These are phyloP conservation scores for Candida khao-thaluensis DNA, from an alignment of 805 yeast genomes.

Conservation along the genomic window DNA sequence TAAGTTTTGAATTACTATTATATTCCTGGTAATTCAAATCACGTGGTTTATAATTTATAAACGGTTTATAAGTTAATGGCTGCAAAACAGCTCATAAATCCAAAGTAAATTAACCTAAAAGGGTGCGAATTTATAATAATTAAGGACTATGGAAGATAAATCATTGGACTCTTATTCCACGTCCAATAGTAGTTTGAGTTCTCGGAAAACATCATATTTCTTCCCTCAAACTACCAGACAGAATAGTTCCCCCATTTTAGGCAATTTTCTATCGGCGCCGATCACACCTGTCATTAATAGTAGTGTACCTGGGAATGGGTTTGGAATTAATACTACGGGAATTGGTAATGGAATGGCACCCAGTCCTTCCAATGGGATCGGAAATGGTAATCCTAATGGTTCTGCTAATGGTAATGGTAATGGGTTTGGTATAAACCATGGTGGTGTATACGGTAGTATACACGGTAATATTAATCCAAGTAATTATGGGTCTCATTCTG, in stretches of 20 bases:
- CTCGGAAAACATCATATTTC: constrained; percentile 16
- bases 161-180: constrained; percentile 13
- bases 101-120: too few relatives aligned
- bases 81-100: too few relatives aligned
- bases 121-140: constrained; percentile 6
- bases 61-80: too few relatives aligned
- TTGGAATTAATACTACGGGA: neutral
- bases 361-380: too few relatives aligned
- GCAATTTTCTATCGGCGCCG: constrained; percentile 15
- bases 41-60: too few relatives aligned
- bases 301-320: constrained; percentile 2
- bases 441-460: neutral
- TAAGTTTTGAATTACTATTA: too few relatives aligned
- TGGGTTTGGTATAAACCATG: neutral
- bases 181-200: constrained; percentile 10
- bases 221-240: constrained; percentile 10
- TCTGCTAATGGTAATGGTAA: neutral
- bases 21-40: too few relatives aligned
- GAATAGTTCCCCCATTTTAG: constrained; percentile 9
- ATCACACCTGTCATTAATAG: constrained; percentile 15
- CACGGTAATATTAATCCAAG: too few relatives aligned
- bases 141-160: constrained; percentile 14
- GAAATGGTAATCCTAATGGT: neutral
- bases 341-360: neutral
- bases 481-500: neutral